Base-by-base conservation (phyloP, 805 yeast genomes). In the Yarrowia osloensis region DNA sequence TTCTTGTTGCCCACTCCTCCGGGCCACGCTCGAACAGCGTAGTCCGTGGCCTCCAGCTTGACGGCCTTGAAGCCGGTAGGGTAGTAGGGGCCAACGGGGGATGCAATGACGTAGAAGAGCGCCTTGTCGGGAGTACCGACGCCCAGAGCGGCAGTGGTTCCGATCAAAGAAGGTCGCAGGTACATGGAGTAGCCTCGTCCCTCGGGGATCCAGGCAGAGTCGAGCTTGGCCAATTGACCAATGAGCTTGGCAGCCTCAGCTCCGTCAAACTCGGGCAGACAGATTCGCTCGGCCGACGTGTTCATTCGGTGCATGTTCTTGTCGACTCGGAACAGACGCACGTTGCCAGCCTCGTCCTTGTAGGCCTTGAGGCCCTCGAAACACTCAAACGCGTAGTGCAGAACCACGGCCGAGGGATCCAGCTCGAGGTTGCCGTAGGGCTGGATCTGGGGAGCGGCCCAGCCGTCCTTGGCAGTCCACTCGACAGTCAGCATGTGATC, bases 11-110 rank as follows among this genome's bases (percentile, higher is more conserved):
- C 99, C 73, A 87, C 92, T 78, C 98, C 99, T 75, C 97, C 97
- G 76, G 98, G 98, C 98, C 98, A 94, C 33, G 99, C 98, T 82
- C 99, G 90, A 37, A 93, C 93, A 62, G 97, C 97, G 73, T 90
- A 87, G 76, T 91, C 97, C 39, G 97, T 93, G 71, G 98, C 98
- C 81, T 94, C 97, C 71, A 95, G 84, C 69, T 86, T 83, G 66
- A 95, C 97, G 47, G 98, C 97, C 80, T 93, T 92, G 86, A 94
- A 94, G 21, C 98, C 98, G 21, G 97, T 89, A 74, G 89, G 84
- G 81, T 89, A 91, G 84, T 94, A 95, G 28, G 98, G 98, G 62
- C 98, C 98, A 33, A 94, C 98, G 31, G 98, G 98, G 19, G 97
- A 91, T 50, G 94, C 89, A 77, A 94, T 93, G 54, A 93, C 91